These are phyloP conservation scores for Tuber calosporum DNA, from an alignment of 495 filamentous ascomycete genomes.

Conservation along the genomic window DNA sequence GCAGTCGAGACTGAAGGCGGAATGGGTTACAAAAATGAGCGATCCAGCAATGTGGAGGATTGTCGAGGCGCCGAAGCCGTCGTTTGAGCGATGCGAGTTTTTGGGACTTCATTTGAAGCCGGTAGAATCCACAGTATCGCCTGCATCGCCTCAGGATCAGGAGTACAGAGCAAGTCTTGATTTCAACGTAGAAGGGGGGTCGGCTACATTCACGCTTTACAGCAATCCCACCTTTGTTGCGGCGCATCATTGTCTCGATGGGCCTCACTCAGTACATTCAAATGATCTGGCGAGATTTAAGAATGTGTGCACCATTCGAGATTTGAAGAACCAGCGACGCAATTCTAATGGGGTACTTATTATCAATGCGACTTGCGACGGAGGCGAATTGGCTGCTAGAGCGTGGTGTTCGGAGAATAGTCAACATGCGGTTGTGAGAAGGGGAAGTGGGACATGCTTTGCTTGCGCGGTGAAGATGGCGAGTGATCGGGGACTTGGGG, in stretches of 20 bases:
- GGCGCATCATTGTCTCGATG: neutral
- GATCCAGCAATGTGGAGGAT: neutral
- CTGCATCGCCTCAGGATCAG: neutral
- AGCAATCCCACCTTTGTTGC: conserved; percentile 1
- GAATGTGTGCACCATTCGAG: neutral
- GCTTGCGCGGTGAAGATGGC: neutral
- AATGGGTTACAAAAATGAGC: neutral
- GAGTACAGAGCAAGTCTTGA: conserved; percentile 1
- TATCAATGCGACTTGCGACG: neutral
- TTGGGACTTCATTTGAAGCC: neutral
- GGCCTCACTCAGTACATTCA: neutral
- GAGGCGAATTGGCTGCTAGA: neutral
- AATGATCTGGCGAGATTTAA: neutral
- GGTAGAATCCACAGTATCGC: neutral
- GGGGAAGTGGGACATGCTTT: neutral
- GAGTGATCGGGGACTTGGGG: neutral
- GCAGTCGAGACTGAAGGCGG: neutral
- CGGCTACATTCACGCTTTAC: neutral
- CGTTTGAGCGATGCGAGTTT: neutral
- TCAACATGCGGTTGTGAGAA: neutral
- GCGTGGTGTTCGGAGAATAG: neutral
- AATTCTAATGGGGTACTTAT: neutral
- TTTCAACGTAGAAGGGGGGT: neutral
- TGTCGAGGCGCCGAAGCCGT: neutral
- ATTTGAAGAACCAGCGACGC: neutral